Evolutionary conservation across 192 early-diverging fungal species (phyloP), one percentile per base, ranked within the genome.

Genomic region (Linnemannia elongata): DNA sequence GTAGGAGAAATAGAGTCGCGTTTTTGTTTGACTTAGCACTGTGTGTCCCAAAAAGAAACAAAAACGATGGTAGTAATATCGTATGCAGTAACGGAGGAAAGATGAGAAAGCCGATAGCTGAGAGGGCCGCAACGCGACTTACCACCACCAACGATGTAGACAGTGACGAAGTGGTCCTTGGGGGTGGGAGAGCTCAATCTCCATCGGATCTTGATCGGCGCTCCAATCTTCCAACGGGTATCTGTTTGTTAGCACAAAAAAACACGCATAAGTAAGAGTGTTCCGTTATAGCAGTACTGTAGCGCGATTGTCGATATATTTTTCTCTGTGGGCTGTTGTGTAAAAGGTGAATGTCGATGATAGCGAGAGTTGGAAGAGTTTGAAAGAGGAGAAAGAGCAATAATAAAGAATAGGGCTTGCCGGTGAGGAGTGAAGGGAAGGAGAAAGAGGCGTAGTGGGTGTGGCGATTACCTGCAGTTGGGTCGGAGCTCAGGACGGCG

Each of bases 121-220:
- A n/a, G 47, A 10, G 13, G 47, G 42, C 42, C 1, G 47, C n/a
- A n/a, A 15, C 15, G 47, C 13, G 47, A 22, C 36, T 30, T 77
- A 82, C 81, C 73, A 45, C 82, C 82, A 12, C 82, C 82, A 13
- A 84, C 82, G 36, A 84, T 36, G 27, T 54, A 79, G 15, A 84
- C 79, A 2, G 52, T 77, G 1, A 38, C 77, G 12, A 55, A n/a
- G 36, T 78, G 30, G 4, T 10, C 13, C 66, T 78, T 75, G 27
- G 72, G 8, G 24, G 35, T 79, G 0, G 77, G 77, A 4, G 60
- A 9, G 4, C 13, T 71, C 72, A 84, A 27, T 49, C 30, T 55
- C 82, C 82, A 84, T 22, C 39, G 71, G 47, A 84, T 71, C 30
- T 71, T 45, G 6, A 68, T 54, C 3, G 57, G 18, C 38, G 18